These are phyloP conservation scores for Pyrenophora teres DNA, from an alignment of 2,329 filamentous ascomycete species.

Conservation along the genomic window DNA sequence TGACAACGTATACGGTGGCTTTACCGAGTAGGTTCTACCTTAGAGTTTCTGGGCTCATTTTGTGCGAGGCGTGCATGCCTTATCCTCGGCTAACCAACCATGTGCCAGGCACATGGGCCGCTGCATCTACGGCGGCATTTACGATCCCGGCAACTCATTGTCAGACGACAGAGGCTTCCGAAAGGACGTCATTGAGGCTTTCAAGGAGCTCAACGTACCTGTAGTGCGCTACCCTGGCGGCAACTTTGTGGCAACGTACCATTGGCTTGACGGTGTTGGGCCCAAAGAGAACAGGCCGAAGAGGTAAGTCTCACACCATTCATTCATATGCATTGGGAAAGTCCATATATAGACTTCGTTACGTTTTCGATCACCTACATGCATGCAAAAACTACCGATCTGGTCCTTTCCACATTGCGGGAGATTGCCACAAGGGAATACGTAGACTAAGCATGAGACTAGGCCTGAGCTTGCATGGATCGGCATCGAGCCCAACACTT, in stretches of 20 bases:
- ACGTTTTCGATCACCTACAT: too few species aligned
- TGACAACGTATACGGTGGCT: slow-evolving; percentile 81
- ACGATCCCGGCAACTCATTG: slow-evolving; percentile 75
- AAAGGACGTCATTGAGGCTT: slow-evolving; percentile 74
- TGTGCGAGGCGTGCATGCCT: background rate
- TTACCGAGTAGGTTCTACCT: slow-evolving; percentile 69
- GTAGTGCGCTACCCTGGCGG: slow-evolving; percentile 82
- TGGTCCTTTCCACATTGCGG: background rate
- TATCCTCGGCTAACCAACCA: slow-evolving; percentile 29
- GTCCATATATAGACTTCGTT: too few species aligned
- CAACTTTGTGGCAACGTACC: slow-evolving; percentile 84
- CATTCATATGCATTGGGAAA: background rate
- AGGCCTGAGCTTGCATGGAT: slow-evolving; percentile 80
- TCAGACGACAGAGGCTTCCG: slow-evolving; percentile 77
- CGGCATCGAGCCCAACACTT: slow-evolving; percentile 75
- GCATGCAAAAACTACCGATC: too few species aligned
- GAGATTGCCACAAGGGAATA: background rate
- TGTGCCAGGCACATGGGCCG: slow-evolving; percentile 76
- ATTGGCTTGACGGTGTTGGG: slow-evolving; percentile 82
- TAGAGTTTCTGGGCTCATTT: background rate
- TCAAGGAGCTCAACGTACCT: slow-evolving; percentile 75
- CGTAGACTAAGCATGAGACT: slow-evolving; percentile 10
- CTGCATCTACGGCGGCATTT: slow-evolving; percentile 86
- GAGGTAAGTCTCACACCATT: slow-evolving; percentile 44
- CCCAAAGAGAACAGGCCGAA: slow-evolving; percentile 70